These are phyloP conservation scores for Cryptosporidium bovis DNA, from an alignment of 169 alveolate genomes.

Conservation along the genomic window DNA sequence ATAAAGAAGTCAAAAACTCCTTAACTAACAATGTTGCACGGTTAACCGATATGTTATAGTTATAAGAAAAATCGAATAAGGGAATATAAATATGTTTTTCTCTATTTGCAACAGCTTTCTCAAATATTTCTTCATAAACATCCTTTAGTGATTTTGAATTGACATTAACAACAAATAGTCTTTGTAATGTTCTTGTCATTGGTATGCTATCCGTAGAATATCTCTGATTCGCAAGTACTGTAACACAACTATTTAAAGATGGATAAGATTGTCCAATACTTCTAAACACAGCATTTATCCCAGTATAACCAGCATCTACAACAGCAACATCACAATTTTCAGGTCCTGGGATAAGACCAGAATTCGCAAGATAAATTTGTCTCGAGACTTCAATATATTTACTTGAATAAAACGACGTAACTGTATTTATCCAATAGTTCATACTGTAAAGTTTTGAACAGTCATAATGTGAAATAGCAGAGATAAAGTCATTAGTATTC, in stretches of 20 bases:
- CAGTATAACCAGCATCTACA: neutral
- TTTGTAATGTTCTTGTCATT: conserved; percentile 2
- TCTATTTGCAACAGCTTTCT: conserved; percentile 9
- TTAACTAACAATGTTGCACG: conserved; percentile 5
- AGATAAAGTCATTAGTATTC: neutral
- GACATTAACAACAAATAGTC: conserved; percentile 6
- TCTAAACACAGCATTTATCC: neutral
- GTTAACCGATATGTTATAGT: neutral
- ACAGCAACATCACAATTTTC: conserved; percentile 13
- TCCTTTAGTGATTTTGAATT: neutral
- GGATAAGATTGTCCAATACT: conserved; percentile 23
- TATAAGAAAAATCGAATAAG: neutral
- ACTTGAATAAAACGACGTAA: neutral
- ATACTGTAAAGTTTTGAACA: neutral
- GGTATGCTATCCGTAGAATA: neutral
- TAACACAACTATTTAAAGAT: neutral
- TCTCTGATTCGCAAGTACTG: conserved; percentile 26
- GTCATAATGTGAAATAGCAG: neutral
- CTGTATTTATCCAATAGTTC: conserved; percentile 5
- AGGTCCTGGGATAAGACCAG: neutral
- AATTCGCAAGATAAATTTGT: conserved; percentile 3
- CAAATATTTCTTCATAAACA: conserved; percentile 2
- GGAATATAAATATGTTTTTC: conserved; percentile 11
- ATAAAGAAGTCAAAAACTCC: neutral
- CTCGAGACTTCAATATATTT: neutral